These are phyloP conservation scores for Lathyrus sativus DNA, from an alignment of 306 rosid genomes.

Conservation along the genomic window DNA sequence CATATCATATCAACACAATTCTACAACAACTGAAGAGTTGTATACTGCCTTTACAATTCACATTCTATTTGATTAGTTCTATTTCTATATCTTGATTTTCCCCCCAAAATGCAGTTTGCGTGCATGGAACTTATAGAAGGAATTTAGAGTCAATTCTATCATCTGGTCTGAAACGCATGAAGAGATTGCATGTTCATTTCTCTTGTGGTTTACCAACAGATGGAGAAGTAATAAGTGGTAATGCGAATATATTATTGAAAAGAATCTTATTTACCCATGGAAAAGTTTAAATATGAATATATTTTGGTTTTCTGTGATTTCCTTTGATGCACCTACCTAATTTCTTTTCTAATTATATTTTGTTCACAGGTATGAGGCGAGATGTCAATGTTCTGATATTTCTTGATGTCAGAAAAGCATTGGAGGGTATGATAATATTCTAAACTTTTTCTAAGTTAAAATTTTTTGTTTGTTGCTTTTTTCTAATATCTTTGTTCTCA, in stretches of 20 bases:
- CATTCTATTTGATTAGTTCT: constrained; percentile 21
- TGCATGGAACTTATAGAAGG: constrained; percentile 82
- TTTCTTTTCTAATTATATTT: background rate
- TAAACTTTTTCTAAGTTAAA: background rate
- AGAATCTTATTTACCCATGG: background rate
- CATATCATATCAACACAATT: background rate
- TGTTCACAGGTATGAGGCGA: constrained; percentile 73
- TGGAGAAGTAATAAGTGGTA: constrained; percentile 95
- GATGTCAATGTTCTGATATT: constrained; percentile 74
- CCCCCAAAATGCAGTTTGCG: constrained; percentile 66
- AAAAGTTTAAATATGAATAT: background rate
- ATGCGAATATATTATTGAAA: constrained; percentile 18
- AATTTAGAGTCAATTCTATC: constrained; percentile 74
- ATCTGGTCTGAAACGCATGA: constrained; percentile 85
- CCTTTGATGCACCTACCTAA: background rate
- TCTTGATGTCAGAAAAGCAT: constrained; percentile 74
- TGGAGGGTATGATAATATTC: constrained; percentile 58
- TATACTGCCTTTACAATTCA: background rate
- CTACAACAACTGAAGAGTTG: background rate
- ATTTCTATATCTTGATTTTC: constrained; percentile 29
- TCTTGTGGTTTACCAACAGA: constrained; percentile 84
- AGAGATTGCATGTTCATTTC: constrained; percentile 92
- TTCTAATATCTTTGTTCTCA: constrained; percentile 8
- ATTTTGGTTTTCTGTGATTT: constrained; percentile 15
- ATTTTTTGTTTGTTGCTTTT: background rate